These are phyloP conservation scores for Hyphochytrium catenoides DNA, from an alignment of 352 stramenopile species.

Conservation along the genomic window DNA sequence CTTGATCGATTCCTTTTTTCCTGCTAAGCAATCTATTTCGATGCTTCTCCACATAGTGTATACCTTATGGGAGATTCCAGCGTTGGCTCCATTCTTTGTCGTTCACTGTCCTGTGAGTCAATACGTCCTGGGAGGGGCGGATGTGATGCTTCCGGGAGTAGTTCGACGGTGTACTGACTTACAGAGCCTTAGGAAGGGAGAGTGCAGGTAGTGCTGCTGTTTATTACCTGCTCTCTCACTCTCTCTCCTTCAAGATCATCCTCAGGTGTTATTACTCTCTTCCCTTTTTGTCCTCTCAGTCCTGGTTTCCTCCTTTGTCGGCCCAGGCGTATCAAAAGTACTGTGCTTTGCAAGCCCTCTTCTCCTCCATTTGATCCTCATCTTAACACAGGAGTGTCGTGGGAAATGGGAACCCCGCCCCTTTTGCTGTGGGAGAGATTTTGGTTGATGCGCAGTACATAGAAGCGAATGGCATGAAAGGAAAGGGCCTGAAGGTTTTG, in stretches of 20 bases:
- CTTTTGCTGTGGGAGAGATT: slow-evolving; percentile 45
- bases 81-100: slow-evolving; percentile 18
- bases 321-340: no score
- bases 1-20: neutral
- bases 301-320: no score
- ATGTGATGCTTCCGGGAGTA: slow-evolving; percentile 55
- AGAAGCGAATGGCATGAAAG: slow-evolving; percentile 25
- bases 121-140: slow-evolving; percentile 41
- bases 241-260: no score
- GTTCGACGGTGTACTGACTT: slow-evolving; percentile 30
- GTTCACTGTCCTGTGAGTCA: slow-evolving; percentile 51
- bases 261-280: no score
- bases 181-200: slow-evolving; percentile 24
- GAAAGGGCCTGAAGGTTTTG: slow-evolving; percentile 30
- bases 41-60: slow-evolving; percentile 16
- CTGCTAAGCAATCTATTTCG: neutral
- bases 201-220: slow-evolving; percentile 34
- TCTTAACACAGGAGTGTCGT: neutral
- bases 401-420: slow-evolving; percentile 29
- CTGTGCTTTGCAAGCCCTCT: slow-evolving; percentile 11
- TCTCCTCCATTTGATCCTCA: neutral
- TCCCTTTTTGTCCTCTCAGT: no score
- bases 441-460: slow-evolving; percentile 33
- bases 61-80: slow-evolving; percentile 23
- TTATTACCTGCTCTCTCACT: no score